These are phyloP conservation scores for Candida ulmi DNA, from an alignment of 805 yeast species.

Conservation along the genomic window DNA sequence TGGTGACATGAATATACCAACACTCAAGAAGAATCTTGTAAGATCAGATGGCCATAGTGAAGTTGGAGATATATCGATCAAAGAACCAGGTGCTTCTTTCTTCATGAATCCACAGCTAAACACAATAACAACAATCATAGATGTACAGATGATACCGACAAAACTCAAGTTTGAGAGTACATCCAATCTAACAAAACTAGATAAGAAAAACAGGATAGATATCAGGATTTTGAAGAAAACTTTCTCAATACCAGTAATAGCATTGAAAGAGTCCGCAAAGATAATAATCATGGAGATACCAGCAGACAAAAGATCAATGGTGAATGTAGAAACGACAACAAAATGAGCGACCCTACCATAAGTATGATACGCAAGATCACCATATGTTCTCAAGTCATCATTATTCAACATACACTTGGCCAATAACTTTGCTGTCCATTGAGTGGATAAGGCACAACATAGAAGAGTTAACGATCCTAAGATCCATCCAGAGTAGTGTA, in stretches of 20 bases:
- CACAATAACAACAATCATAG: constrained; percentile 41
- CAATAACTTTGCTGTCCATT: constrained; percentile 47
- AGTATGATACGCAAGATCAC: constrained; percentile 48
- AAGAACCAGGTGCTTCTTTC: constrained; percentile 46
- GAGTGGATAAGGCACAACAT: constrained; percentile 43
- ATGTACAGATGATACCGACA: constrained; percentile 51
- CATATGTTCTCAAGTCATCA: constrained; percentile 43
- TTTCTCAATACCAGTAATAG: constrained; percentile 37
- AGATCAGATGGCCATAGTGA: constrained; percentile 33
- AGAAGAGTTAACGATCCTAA: constrained; percentile 39
- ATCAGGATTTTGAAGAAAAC: constrained; percentile 37
- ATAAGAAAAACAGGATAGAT: constrained; percentile 33
- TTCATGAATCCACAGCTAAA: constrained; percentile 41
- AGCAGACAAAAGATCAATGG: constrained; percentile 57
- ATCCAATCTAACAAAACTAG: constrained; percentile 52
- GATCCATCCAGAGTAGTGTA: constrained; percentile 64
- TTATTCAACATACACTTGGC: constrained; percentile 41
- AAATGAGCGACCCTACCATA: constrained; percentile 42
- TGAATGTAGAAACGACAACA: constrained; percentile 43
- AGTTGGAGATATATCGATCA: constrained; percentile 39
- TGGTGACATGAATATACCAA: constrained; percentile 69
- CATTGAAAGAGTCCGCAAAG: constrained; percentile 54
- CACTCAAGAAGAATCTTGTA: constrained; percentile 39
- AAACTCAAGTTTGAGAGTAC: constrained; percentile 49
- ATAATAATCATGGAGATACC: constrained; percentile 50